Evolutionary conservation across 148 eudicot species (phyloP).

Genomic region (Heliamphora exappendiculata): DNA sequence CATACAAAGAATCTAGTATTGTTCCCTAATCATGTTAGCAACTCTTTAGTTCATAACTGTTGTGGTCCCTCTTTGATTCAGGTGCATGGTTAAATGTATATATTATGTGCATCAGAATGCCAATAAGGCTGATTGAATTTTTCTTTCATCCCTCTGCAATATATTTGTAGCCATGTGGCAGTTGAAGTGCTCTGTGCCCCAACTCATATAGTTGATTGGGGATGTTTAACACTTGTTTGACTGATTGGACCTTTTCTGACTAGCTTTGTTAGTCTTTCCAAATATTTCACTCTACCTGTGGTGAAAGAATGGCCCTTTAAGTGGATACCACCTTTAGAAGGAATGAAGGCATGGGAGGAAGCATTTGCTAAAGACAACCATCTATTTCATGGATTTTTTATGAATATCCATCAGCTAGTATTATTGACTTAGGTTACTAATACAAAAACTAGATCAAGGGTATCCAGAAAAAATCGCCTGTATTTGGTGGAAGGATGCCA

Average conservation of each 20-base stretch:
- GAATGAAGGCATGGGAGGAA: background rate
- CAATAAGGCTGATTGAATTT: background rate
- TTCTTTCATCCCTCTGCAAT: background rate
- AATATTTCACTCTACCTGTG: background rate
- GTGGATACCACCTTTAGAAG: background rate
- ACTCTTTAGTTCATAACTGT: background rate
- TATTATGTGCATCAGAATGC: no score
- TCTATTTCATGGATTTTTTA: background rate
- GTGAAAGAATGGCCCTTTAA: background rate
- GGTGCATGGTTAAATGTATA: background rate
- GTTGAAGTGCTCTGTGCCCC: constrained; percentile 1
- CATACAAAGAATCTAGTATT: background rate
- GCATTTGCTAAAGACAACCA: background rate
- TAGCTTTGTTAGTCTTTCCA: background rate
- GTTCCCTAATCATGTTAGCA: background rate
- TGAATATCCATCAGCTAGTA: background rate
- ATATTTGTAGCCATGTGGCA: background rate
- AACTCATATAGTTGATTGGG: background rate
- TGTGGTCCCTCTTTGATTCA: background rate
- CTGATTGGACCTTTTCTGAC: background rate
- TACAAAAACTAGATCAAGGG: background rate
- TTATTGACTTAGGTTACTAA: background rate
- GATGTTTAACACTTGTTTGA: background rate
- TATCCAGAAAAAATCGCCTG: background rate
- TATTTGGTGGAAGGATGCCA: background rate